These are phyloP conservation scores for Pseudovirgaria hyperparasitica DNA, from an alignment of 2,329 filamentous ascomycete species.

Conservation along the genomic window DNA sequence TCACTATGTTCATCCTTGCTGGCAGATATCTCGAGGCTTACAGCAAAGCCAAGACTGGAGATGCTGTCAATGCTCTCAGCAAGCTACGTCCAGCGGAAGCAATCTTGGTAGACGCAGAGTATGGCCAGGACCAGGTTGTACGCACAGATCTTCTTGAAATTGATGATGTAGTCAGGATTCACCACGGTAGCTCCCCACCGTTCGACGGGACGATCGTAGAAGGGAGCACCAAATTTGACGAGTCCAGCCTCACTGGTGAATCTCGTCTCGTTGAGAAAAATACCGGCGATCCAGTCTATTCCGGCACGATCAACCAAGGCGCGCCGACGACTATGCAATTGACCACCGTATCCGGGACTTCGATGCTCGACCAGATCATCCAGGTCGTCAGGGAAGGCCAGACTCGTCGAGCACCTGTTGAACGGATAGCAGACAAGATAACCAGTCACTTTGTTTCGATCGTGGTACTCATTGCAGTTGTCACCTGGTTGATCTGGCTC, in stretches of 20 bases:
- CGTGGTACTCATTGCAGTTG: slow-evolving; percentile 54
- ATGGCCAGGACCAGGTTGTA: slow-evolving; percentile 32
- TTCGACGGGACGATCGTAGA: slow-evolving; percentile 57
- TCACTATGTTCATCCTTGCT: slow-evolving; percentile 74
- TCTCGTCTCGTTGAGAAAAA: slow-evolving; percentile 53
- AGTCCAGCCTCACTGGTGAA: slow-evolving; percentile 79
- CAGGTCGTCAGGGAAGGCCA: slow-evolving; percentile 66
- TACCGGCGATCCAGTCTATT: slow-evolving; percentile 51
- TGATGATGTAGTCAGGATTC: slow-evolving; percentile 50
- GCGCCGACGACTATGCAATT: slow-evolving; percentile 49
- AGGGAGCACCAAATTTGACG: slow-evolving; percentile 60
- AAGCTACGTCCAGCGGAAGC: slow-evolving; percentile 69
- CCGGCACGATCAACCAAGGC: slow-evolving; percentile 63
- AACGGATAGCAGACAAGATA: slow-evolving; percentile 58
- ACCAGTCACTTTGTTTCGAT: slow-evolving; percentile 68
- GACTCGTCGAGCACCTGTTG: slow-evolving; percentile 61
- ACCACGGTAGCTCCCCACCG: slow-evolving; percentile 70
- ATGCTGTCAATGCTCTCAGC: slow-evolving; percentile 68
- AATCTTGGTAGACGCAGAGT: slow-evolving; percentile 44
- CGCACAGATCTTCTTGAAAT: slow-evolving; percentile 51
- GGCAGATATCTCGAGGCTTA: slow-evolving; percentile 71
- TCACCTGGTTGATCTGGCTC: slow-evolving; percentile 63
- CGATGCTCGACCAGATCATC: slow-evolving; percentile 72
- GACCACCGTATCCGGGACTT: slow-evolving; percentile 52
- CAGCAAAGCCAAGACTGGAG: slow-evolving; percentile 81